Evolutionary conservation across 2,329 filamentous ascomycete genomes (phyloP).

Genomic region (Tolypocladium amazonense): DNA sequence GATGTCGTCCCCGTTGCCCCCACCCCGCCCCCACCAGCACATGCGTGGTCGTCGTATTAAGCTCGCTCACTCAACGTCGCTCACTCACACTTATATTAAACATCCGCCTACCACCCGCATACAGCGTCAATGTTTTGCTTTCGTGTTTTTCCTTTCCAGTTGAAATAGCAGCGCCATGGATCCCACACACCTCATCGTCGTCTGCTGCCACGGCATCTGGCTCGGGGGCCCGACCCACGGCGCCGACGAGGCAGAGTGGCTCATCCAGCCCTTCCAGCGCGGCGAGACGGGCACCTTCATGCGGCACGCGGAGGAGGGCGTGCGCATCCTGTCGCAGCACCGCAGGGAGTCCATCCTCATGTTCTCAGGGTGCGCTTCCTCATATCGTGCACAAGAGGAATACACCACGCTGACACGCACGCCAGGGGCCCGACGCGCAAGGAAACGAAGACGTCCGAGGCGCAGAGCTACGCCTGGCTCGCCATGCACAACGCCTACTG

Average conservation of each 20-base stretch:
- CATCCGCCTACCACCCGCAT: neutral
- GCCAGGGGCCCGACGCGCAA: conserved; percentile 51
- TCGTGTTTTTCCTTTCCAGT: neutral
- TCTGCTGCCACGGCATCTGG: conserved; percentile 81
- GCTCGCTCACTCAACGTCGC: neutral
- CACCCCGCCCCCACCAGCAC: neutral
- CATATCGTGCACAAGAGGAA: no score
- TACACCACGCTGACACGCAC: neutral
- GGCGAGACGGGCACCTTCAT: conserved; percentile 73
- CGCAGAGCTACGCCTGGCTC: conserved; percentile 49
- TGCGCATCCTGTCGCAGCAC: conserved; percentile 39
- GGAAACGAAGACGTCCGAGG: conserved; percentile 48
- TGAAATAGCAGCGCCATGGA: conserved; percentile 1
- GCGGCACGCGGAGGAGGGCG: conserved; percentile 59
- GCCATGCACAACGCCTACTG: conserved; percentile 37
- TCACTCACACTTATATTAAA: neutral
- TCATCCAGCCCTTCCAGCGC: conserved; percentile 66
- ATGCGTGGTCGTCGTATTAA: neutral
- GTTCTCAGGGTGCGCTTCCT: conserved; percentile 55
- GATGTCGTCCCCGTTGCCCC: neutral
- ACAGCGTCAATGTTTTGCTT: neutral
- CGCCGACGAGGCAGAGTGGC: conserved; percentile 50
- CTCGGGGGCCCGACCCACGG: conserved; percentile 44
- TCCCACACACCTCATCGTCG: conserved; percentile 51
- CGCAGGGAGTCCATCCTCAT: conserved; percentile 39